Percentiles rank a stretch among this genome's conserved stretches.
Conservation (phyloP, 2,329 filamentous ascomycete genomes). For the Pseudogymnoascus sp. region DNA sequence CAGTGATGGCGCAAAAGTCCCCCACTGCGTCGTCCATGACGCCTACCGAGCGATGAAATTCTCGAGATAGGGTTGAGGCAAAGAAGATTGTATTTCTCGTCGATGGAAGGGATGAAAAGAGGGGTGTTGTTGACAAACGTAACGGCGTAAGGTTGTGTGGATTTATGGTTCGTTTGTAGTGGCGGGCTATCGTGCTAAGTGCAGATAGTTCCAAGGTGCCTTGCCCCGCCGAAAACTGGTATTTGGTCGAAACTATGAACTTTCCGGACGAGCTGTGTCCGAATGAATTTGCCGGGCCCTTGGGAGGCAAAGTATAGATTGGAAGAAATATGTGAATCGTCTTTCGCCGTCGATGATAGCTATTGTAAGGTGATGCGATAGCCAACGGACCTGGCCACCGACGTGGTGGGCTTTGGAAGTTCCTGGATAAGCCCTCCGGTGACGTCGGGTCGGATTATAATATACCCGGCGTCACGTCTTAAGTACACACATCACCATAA, state of each 20-base stretch:
- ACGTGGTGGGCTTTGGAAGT: conserved; percentile 2
- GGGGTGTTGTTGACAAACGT: background rate
- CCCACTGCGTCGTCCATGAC: conserved; percentile 61
- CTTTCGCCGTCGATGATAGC: background rate
- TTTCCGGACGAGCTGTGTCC: background rate
- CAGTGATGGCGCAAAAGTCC: conserved; percentile 76
- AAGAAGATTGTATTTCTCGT: background rate
- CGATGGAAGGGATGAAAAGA: background rate
- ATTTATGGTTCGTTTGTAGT: conserved; percentile 4
- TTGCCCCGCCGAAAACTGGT: background rate
- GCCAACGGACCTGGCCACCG: background rate
- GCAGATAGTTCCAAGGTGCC: background rate
- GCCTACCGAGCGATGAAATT: conserved; percentile 2
- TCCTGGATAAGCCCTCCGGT: conserved; percentile 6
- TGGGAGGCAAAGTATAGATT: background rate
- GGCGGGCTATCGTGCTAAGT: conserved; percentile 3
- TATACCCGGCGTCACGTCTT: background rate
- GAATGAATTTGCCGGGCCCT: background rate
- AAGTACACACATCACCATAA: background rate
- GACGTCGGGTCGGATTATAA: background rate
- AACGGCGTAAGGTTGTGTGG: background rate
- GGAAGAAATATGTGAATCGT: background rate
- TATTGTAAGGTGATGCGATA: background rate
- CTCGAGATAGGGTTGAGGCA: background rate
- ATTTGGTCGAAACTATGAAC: background rate